phyloP scores from a whole-genome alignment of 1,284 basidiomycete genomes.

The Ganoderma leucocontextum region DNA sequence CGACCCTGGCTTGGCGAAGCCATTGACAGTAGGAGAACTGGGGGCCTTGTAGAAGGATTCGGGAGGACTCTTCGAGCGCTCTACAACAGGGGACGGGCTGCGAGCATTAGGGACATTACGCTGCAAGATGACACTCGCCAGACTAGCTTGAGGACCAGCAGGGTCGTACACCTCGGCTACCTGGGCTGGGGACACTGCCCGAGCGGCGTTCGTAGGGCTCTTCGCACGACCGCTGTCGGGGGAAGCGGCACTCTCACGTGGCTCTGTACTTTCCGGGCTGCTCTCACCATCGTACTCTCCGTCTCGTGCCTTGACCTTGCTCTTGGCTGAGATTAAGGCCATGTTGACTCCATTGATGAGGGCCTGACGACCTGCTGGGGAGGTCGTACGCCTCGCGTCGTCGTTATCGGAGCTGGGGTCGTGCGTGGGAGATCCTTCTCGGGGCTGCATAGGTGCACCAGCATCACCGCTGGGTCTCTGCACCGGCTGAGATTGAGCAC shows the following conservation, averaged over 20 bases:
- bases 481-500: conserved; percentile 36
- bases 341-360: conserved; percentile 24
- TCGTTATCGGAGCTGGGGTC: conserved; percentile 55
- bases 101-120: conserved; percentile 61
- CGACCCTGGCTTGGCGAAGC: conserved; percentile 60
- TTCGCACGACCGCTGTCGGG: conserved; percentile 65
- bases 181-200: conserved; percentile 63
- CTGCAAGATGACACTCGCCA: conserved; percentile 61
- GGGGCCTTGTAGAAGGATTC: conserved; percentile 68
- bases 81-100: conserved; percentile 64
- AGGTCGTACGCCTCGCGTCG: conserved; percentile 64
- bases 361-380: conserved; percentile 34
- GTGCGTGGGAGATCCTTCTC: conserved; percentile 65
- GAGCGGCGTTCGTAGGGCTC: conserved; percentile 58
- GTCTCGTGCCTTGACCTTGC: conserved; percentile 66
- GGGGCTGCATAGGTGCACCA: conserved; percentile 40
- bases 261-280: conserved; percentile 54
- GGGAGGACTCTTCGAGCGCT: conserved; percentile 59
- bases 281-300: conserved; percentile 61
- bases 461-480: conserved; percentile 42
- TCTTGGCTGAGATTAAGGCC: conserved; percentile 38
- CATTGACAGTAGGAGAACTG: conserved; percentile 65
- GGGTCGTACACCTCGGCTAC: conserved; percentile 46
- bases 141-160: conserved; percentile 52
- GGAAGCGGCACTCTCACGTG: conserved; percentile 60